Conservation (phyloP, 2,329 filamentous ascomycete genomes). For the Chaetomium sp. region DNA sequence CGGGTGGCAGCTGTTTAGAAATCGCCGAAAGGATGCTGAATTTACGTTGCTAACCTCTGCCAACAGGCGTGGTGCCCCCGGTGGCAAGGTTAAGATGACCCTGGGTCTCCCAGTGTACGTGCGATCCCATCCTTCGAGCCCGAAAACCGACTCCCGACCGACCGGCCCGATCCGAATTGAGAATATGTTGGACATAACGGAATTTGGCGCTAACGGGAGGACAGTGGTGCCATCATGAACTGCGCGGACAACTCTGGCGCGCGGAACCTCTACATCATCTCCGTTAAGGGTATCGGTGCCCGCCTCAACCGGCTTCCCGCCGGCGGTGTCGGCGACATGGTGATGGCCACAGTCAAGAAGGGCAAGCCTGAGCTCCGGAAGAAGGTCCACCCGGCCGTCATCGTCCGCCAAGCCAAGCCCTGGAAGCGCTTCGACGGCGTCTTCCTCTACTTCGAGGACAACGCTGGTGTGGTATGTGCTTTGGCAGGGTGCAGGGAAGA, state of each 20-base stretch:
- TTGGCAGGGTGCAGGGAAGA: neutral
- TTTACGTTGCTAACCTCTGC: conserved; percentile 40
- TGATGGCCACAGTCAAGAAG: conserved; percentile 99
- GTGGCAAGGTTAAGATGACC: conserved; percentile 99
- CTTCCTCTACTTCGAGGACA: conserved; percentile 99
- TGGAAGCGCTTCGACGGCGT: conserved; percentile 99
- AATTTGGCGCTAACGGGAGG: conserved; percentile 31
- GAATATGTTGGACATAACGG: conserved; percentile 21
- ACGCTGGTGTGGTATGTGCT: conserved; percentile 90
- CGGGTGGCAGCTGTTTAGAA: conserved; percentile 14
- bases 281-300: conserved; percentile 97
- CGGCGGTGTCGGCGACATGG: conserved; percentile 98
- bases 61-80: conserved; percentile 80
- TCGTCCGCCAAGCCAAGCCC: conserved; percentile 98
- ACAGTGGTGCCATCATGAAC: conserved; percentile 98
- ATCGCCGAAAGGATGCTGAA: neutral
- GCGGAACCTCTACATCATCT: conserved; percentile 99
- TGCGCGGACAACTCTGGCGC: conserved; percentile 99
- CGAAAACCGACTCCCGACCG: conserved; percentile 17
- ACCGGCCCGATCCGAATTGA: conserved; percentile 15
- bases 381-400: conserved; percentile 99
- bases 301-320: conserved; percentile 96
- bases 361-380: conserved; percentile 99
- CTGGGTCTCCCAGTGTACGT: conserved; percentile 99
- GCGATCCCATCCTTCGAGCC: conserved; percentile 22